Base-by-base conservation (phyloP, 2,329 filamentous ascomycete genomes). In the Verticillium dahliae region DNA sequence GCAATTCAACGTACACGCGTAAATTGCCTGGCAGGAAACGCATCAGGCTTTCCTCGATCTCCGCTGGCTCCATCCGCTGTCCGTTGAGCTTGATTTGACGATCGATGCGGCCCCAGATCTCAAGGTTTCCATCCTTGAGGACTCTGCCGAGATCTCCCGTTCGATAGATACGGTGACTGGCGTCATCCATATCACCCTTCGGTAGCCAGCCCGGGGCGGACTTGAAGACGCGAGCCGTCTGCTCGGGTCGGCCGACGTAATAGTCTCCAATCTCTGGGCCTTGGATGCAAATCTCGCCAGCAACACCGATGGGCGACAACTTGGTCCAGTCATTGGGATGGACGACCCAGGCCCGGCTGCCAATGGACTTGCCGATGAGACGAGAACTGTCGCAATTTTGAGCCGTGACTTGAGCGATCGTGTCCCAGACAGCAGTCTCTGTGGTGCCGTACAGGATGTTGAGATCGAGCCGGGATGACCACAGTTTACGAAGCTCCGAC, bases 11-110 rank as follows among this genome's bases (percentile, higher is more conserved):
- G 1, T 27, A 18, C 34, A 60, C 14, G 22, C 22, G 18, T 9
- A 11, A 1, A 56, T 27, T 3, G 33, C 27, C 55, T 38, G 6
- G 45, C 6, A 27, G 45, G 11, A 52, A 13, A 18, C 45, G 45
- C 18, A 60, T 59, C 15, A 70, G 58, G 11, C 63, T 65, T 22
- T 70, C 62, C 63, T 74, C 71, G 6, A 74, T 67, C 41, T 74
- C 73, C 1, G 67, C 71, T 0, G 71, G 65, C 52, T 75, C 73
- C 6, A 74, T 65, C 13, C 73, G 68, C 22, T 74, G 71, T 6
- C 73, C 72, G n/a, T 68, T 68, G 4, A 74, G 66, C 64, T 75
- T 75, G 62, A 74, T 67, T 60, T 74, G 72, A 1, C 64, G 56
- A 4, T 74, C 72, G 9, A 67, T 69, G 0, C 72, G 67, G 1